Evolutionary conservation across 345 rosid species (phyloP), one percentile per base, ranked within the genome.

Genomic region (Brassica rapa): DNA sequence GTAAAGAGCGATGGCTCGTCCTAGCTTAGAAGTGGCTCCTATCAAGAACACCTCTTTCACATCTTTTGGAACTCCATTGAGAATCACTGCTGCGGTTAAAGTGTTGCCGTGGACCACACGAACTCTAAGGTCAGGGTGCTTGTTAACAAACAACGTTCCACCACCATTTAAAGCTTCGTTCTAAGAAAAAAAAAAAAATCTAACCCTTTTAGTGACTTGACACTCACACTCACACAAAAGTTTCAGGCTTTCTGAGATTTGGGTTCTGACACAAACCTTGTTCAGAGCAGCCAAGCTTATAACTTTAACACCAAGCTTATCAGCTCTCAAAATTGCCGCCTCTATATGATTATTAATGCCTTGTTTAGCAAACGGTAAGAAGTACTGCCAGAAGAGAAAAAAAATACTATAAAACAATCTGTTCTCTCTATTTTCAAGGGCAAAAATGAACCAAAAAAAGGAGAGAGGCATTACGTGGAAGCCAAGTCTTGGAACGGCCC

Each of bases 1-100:
- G 74, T 96, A 89, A 29, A 96, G 98, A 10, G 98, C 96, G 67
- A 96, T 90, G 29, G 98, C 99, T 84, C 99, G 82, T 49, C 99
- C 99, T 8, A 96, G 94, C 85, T 96, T 96, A 69, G 99, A 96
- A 85, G 99, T 96, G 41, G 98, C 98, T 71, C 99, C 99, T 0
- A 97, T 87, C 77, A 96, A 76, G 83, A 96, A 93, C 53, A 96
- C 97, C 78, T 93, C 97, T 72, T 85, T 77, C 10, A 90, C 94
- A 46, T 93, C 95, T 60, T 83, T 69, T 0, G 91, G 89, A 43
- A 96, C 77, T 51, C 90, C 98, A 63, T 93, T 75, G 23, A 96
- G 90, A 80, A 96, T 93, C 27, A 96, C 99, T 2, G 97, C 99
- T 14, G 98, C 98, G 0, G 99, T 96, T 35, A 89, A 82, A n/a